phyloP scores from a whole-genome alignment of 345 rosid genomes.

The Lepidium africanum region DNA sequence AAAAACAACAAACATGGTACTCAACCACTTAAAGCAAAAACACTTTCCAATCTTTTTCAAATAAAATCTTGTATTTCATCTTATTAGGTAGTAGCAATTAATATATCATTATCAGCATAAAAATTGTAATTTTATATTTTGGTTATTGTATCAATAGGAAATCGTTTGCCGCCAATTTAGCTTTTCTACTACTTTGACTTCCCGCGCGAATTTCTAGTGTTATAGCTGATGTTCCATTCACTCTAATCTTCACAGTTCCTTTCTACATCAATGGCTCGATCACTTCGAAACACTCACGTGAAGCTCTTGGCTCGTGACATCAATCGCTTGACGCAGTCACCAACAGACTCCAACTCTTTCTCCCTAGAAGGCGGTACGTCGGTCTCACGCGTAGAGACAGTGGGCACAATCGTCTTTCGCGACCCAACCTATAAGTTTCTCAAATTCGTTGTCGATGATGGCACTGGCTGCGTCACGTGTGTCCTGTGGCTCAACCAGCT shows the following conservation, averaged over 20 bases:
- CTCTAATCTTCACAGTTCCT: neutral
- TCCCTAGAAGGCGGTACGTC: conserved; percentile 29
- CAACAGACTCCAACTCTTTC: conserved; percentile 31
- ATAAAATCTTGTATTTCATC: no score
- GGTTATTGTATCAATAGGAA: no score
- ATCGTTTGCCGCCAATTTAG: neutral
- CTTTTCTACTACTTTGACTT: neutral
- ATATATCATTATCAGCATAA: no score
- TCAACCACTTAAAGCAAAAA: no score
- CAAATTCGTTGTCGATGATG: conserved; percentile 58
- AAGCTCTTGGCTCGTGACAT: conserved; percentile 53
- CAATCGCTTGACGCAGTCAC: conserved; percentile 34
- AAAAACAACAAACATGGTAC: no score
- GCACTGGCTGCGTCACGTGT: conserved; percentile 62
- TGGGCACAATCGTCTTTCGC: conserved; percentile 48
- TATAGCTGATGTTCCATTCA: neutral
- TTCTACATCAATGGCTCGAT: conserved; percentile 29
- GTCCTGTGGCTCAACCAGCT: conserved; percentile 80
- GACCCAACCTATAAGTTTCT: conserved; percentile 55
- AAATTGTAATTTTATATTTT: no score
- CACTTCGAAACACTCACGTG: conserved; percentile 42
- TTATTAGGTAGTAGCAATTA: no score
- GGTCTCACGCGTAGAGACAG: conserved; percentile 55
- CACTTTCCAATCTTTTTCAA: no score
- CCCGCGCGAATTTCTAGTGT: neutral